These are phyloP conservation scores for Euphrasia confusa DNA, from an alignment of 257 asterid genomes.

Conservation along the genomic window DNA sequence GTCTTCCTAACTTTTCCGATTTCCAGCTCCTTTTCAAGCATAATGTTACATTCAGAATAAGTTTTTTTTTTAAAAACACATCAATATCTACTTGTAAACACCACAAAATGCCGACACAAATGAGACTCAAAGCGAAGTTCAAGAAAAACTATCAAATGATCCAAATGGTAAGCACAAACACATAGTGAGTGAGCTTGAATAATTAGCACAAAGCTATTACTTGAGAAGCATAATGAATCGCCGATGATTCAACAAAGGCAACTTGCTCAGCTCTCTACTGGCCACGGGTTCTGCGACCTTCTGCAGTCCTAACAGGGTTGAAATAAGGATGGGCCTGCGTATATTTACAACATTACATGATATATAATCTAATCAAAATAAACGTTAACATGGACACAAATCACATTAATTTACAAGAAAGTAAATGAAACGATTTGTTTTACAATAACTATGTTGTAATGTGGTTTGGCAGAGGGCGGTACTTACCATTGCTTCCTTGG, in stretches of 20 bases:
- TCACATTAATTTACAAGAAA: too few species aligned
- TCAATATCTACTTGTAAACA: too few species aligned
- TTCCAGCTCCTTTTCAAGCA: too few species aligned
- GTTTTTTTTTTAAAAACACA: too few species aligned
- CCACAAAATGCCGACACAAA: background rate
- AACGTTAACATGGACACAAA: too few species aligned
- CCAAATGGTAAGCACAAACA: constrained; percentile 24
- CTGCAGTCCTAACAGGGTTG: constrained; percentile 71
- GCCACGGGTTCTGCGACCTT: constrained; percentile 68
- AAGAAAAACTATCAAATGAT: constrained; percentile 20
- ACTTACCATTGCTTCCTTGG: constrained; percentile 95
- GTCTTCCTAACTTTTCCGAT: too few species aligned
- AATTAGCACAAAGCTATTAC: constrained; percentile 13
- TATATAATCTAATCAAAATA: background rate
- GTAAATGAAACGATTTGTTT: too few species aligned
- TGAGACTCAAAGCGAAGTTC: background rate
- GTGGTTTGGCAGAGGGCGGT: background rate
- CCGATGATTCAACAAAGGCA: constrained; percentile 14
- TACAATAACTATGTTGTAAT: background rate
- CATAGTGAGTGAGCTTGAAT: constrained; percentile 25
- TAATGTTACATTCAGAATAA: too few species aligned
- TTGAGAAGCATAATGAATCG: constrained; percentile 18
- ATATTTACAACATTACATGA: constrained; percentile 13
- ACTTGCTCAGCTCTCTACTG: constrained; percentile 35
- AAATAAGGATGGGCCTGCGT: constrained; percentile 93